Evolutionary conservation across 1,139 yeast species (phyloP).

Genomic region (Suhomyces ambrosiae): DNA sequence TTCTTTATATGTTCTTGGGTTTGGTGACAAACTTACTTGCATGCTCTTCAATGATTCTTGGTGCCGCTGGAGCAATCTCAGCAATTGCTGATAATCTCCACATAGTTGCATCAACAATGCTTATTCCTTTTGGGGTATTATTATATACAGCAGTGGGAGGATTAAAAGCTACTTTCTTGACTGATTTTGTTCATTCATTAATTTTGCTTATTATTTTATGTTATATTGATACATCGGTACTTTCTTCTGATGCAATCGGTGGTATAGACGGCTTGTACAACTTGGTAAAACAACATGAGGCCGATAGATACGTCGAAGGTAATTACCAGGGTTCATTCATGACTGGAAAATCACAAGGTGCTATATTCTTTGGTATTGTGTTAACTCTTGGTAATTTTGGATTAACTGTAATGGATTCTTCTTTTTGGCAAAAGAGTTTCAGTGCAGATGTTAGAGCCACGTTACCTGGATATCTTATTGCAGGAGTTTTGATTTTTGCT

Average conservation of each 20-base stretch:
- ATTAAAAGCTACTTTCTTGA: conserved; percentile 42
- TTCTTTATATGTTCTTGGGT: conserved; percentile 34
- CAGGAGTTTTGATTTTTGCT: conserved; percentile 34
- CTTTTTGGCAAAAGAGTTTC: conserved; percentile 39
- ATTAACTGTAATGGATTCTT: conserved; percentile 33
- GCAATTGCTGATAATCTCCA: conserved; percentile 37
- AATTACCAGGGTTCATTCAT: conserved; percentile 36
- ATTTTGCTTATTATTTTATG: conserved; percentile 34
- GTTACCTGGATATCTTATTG: conserved; percentile 41
- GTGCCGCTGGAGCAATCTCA: conserved; percentile 39
- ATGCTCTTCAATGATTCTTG: conserved; percentile 39
- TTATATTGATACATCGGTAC: conserved; percentile 29
- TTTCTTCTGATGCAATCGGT: conserved; percentile 29
- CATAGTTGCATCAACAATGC: conserved; percentile 34
- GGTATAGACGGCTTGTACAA: conserved; percentile 34
- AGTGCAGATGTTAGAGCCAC: conserved; percentile 36
- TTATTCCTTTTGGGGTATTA: conserved; percentile 41
- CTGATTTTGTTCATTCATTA: conserved; percentile 40
- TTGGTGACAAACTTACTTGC: conserved; percentile 36
- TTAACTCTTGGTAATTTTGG: conserved; percentile 34
- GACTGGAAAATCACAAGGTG: conserved; percentile 38
- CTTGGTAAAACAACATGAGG: conserved; percentile 18
- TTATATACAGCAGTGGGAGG: conserved; percentile 45
- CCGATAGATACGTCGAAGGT: conserved; percentile 28
- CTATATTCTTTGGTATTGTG: conserved; percentile 32